A percentile compares a stretch with the other conserved stretches of the same genome.
Conservation (phyloP, 495 filamentous ascomycete species). For the Talaromyces proteolyticus region DNA sequence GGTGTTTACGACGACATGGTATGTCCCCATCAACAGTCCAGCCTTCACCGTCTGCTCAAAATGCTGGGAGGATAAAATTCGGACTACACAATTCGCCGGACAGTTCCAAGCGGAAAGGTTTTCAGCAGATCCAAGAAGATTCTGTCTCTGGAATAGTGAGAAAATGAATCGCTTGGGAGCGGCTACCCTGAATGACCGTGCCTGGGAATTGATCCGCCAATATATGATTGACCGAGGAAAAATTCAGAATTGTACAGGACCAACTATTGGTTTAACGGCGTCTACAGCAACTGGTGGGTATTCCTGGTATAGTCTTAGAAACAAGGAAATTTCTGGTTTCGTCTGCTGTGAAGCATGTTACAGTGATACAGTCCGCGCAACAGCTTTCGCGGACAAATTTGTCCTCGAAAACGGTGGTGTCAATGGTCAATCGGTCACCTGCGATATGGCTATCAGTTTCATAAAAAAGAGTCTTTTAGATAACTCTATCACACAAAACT, state of each 20-base stretch:
- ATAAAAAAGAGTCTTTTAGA: neutral
- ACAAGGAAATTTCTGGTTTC: conserved; percentile 20
- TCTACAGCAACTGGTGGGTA: conserved; percentile 6
- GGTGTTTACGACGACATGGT: conserved; percentile 18
- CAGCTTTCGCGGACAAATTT: conserved; percentile 13
- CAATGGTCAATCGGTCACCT: neutral
- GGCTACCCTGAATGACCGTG: neutral
- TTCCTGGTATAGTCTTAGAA: conserved; percentile 10
- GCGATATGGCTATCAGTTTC: conserved; percentile 5
- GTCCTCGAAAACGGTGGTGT: neutral
- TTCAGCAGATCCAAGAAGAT: conserved; percentile 1
- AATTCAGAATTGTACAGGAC: conserved; percentile 16
- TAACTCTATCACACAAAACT: neutral
- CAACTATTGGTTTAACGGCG: conserved; percentile 2
- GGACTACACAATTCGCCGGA: conserved; percentile 6
- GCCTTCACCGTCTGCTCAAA: conserved; percentile 18
- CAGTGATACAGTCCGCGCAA: conserved; percentile 24
- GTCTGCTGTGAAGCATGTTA: conserved; percentile 29
- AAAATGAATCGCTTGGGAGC: conserved; percentile 2
- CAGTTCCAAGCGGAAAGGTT: conserved; percentile 2
- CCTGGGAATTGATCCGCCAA: conserved; percentile 6
- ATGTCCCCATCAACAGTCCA: conserved; percentile 11
- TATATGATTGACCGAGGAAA: conserved; percentile 10
- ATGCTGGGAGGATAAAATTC: conserved; percentile 20
- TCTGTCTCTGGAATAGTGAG: conserved; percentile 10